Conservation (phyloP, 306 rosid species). For the Albizia julibrissin region DNA sequence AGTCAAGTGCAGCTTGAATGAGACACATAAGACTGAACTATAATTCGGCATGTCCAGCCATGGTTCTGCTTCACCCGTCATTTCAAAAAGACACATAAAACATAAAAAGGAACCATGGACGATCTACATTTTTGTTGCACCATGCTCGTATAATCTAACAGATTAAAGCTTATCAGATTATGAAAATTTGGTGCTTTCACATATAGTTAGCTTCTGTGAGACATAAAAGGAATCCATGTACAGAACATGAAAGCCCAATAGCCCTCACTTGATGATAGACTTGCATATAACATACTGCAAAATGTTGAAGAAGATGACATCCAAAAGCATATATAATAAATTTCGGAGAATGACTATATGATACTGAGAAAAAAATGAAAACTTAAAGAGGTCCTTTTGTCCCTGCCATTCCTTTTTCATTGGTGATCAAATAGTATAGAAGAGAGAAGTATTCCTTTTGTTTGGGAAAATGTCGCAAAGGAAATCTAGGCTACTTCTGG, state of each 20-base stretch:
- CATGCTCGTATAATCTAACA: constrained; percentile 51
- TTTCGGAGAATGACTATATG: no score
- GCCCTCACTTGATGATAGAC: not conserved
- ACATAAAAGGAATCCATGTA: not conserved
- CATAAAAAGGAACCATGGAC: not conserved
- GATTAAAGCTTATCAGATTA: constrained; percentile 34
- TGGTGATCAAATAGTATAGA: not conserved
- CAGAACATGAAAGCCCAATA: not conserved
- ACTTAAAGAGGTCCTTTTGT: not conserved
- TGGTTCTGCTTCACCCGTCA: constrained; percentile 35
- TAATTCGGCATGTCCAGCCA: constrained; percentile 25
- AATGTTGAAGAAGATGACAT: not conserved
- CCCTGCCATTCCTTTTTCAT: not conserved
- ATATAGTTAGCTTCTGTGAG: not conserved
- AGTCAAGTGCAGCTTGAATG: not conserved
- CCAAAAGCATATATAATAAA: not conserved
- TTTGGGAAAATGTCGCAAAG: not conserved
- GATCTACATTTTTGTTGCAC: constrained; percentile 35
- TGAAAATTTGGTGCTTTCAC: constrained; percentile 40
- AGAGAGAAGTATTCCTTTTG: no score
- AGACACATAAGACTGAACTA: not conserved
- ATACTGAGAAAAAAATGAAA: no score
- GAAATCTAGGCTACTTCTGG: not conserved
- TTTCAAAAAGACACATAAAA: constrained; percentile 30
- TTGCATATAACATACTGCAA: not conserved